Conservation (phyloP, 2,329 filamentous ascomycete species). For the Clonostachys byssicola region DNA sequence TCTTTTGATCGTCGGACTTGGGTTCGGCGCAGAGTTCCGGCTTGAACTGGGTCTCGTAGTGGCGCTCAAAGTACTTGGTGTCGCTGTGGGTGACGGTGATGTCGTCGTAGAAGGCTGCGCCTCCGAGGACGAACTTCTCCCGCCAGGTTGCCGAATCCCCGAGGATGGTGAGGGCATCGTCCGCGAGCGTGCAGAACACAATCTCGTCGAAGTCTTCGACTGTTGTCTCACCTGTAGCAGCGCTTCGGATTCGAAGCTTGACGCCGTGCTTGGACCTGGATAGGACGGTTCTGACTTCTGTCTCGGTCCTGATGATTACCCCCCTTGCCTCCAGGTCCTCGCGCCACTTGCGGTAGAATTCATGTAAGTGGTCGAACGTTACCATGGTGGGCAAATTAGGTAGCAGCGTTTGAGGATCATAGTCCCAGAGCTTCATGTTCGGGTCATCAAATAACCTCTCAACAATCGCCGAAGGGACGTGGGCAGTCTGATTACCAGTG, state of each 20-base stretch:
- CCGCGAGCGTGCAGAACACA: constrained; percentile 61
- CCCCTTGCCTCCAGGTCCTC: constrained; percentile 47
- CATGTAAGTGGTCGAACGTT: constrained; percentile 57
- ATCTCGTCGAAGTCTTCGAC: constrained; percentile 62
- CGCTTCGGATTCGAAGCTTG: constrained; percentile 40
- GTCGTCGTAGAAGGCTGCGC: constrained; percentile 66
- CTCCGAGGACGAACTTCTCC: constrained; percentile 66
- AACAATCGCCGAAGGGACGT: constrained; percentile 66
- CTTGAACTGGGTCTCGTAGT: constrained; percentile 62
- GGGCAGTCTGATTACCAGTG: constrained; percentile 70
- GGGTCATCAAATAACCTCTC: constrained; percentile 55
- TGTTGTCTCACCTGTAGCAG: constrained; percentile 26
- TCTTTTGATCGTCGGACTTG: constrained; percentile 29
- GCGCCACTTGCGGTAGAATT: constrained; percentile 58
- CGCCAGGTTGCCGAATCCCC: constrained; percentile 51
- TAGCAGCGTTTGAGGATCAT: constrained; percentile 47
- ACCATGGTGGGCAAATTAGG: constrained; percentile 62
- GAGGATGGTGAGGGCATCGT: constrained; percentile 59
- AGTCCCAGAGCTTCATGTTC: constrained; percentile 57
- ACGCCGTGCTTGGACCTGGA: constrained; percentile 47
- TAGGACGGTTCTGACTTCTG: constrained; percentile 48
- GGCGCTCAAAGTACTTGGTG: constrained; percentile 57
- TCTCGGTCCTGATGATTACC: constrained; percentile 50
- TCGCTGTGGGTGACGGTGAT: constrained; percentile 69
- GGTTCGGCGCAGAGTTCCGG: constrained; percentile 43